Base-by-base conservation (phyloP, 768 basidiomycete species). In the Kwoniella dendrophila region DNA sequence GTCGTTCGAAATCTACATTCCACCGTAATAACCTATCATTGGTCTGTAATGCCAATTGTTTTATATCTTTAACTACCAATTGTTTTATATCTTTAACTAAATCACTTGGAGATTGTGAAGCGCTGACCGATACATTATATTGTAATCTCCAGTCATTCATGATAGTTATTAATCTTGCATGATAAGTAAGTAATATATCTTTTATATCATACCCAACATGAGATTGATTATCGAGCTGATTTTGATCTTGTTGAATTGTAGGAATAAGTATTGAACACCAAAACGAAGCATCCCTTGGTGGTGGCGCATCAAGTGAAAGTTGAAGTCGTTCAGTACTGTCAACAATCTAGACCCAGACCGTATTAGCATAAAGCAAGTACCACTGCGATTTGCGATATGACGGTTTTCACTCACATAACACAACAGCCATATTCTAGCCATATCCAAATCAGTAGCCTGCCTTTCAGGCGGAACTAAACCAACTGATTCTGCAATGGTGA, bases 381-480 rank as follows among this genome's bases (percentile, higher is more conserved):
- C 7, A 43, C 18, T 14, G 43, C 6, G 22, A 24, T 44, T 26
- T 4, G 20, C 36, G 6, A 5, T 12, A 32, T 26, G 49, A 24
- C 16, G 3, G 10, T 22, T 16, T 7, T 44, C 26, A 64, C 69
- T 53, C 51, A 73, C 63, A 58, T 68, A 73, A 54, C 69, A 70
- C 16, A 73, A 40, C 14, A 73, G 56, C 69, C 72, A 73, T 3
- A 70, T 56, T 6, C 72, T 56, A 5, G 72, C 67, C 63, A 64
- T 66, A n/a, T 73, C 62, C 29, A 50, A 24, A 2, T 33, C 30
- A 16, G 57, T 48, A 18, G 69, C 59, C 5, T 59, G 34, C n/a
- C 72, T 67, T 20, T 71, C 69, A 10, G 63, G 51, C 0, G 72
- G 59, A 4, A 70, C 64, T 18, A 70, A 34, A 0, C 59, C 63